Base-by-base conservation (phyloP, 495 filamentous ascomycete genomes). In the Aspergillus ostianus region DNA sequence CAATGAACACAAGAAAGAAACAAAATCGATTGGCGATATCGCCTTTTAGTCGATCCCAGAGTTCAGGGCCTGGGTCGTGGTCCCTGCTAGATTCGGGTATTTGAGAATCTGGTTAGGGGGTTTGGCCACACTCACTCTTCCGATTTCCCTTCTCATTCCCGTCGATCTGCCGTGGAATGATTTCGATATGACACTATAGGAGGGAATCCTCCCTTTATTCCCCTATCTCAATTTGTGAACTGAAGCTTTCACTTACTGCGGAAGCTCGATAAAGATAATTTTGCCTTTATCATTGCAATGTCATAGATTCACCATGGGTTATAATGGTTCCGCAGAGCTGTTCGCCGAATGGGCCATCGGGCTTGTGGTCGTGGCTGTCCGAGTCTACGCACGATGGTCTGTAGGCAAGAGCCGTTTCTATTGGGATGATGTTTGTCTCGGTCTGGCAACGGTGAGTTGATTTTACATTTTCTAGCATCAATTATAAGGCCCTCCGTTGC, bases 311-410 rank as follows among this genome's bases (percentile, higher is more conserved):
- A 53, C 51, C 2, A 64, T 64, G 61, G 61, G 48, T 6, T 64
- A 64, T 48, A 59, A 64, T 50, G 29, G 59, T 2, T 41, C 21
- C 4, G 57, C 57, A 19, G 61, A 64, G 41, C 47, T 59, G 17
- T 64, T 59, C 12, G 26, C 47, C 21, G 61, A 64, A 45, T 64
- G 53, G 52, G 57, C 56, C 41, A 64, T 64, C 32, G 61, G 61
- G 2, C 29, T 64, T 3, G 49, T 59, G 9, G 41, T 59, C 17
- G 36, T 56, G 23, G 51, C 23, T 3, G 29, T 57, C 29, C 61
- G 61, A 17, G n/a, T 64, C 19, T 59, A 59, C 30, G 36, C 54
- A 12, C 59, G 59, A 26, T 59, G 57, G 29, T 59, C 21, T n/a
- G 44, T 64, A 41, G 52, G 49, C 4, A 51, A 47, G 23, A 48